Base-by-base conservation (phyloP, 2,329 filamentous ascomycete species). In the Colletotrichum nymphaeae region DNA sequence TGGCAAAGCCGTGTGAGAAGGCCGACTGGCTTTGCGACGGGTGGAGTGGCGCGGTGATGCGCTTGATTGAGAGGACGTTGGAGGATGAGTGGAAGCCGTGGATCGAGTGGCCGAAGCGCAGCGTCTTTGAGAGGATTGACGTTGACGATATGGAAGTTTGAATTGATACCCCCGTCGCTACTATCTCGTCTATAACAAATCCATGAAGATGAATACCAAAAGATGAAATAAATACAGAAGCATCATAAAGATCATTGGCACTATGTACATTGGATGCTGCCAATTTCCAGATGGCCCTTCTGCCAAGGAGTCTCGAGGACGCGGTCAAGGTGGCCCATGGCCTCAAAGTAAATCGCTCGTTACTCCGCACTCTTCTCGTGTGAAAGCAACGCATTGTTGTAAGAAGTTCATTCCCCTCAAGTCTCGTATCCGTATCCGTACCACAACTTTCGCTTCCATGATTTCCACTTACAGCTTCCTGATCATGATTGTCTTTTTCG, bases 61-160 rank as follows among this genome's bases (percentile, higher is more conserved):
- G 53, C 12, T 69, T 75, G 62, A 35, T 75, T 5, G 73, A 76
- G 6, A 49, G 55, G 6, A 63, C 66, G 7, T 49, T 76, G 26
- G 69, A 72, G 6, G 60, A 70, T 14, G 49, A 66, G 24, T 73
- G 71, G 71, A 46, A 62, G 46, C 46, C 67, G 8, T 76, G 74
- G 74, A 72, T 76, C 19, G 59, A 65, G 59, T 76, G 75, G 75
- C 75, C 75, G 12, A 75, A 68, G 58, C 64, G 62, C 16, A 73
- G 75, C 19, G n/a, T 76, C 26, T 19, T 60, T 19, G 72, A 76
- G 22, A 58, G 63, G 46, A 70, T 76, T 4, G 35, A 75, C 30
- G 69, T 76, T 14, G 75, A 76, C n/a, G 66, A 76, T 5, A 76
- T 73, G 71, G 67, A 66, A 16, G 12, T 16, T 37, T 70, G 35